Base-by-base conservation (phyloP, 768 basidiomycete species). In the Lanmaoa rubissima region DNA sequence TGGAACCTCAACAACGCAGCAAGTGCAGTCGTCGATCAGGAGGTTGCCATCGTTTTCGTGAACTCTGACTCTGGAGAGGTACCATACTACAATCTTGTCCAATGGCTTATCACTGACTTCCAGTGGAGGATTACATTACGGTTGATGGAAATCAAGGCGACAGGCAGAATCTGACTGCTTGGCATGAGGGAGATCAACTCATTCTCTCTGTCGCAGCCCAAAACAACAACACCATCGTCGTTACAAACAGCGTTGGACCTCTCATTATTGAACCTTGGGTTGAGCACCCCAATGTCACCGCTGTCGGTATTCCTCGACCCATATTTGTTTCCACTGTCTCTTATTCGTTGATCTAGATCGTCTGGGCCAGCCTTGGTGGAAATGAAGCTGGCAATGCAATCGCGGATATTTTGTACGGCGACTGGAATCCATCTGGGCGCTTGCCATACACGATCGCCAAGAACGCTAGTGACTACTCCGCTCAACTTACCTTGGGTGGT, bases 51-150 rank as follows among this genome's bases (percentile, higher is more conserved):
- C 40, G 92, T 95, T 11, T 93, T 94, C 70, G 78, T 93, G 61
- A 84, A 86, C 59, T 79, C 89, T 2, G 88, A 94, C 68, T 92
- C 90, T 7, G 94, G 94, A 24, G 94, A 95, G 73, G 82, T 75
- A 16, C 11, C 57, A 48, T 53, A 38, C 41, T 5, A 4, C 10
- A 5, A 34, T 16, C n/a, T 13, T 16, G 17, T 14, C 4, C 1
- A 16, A 16, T 31, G 34, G 26, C 24, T 17, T 28, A 16, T 49
- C 1, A 13, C 53, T 68, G 34, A 64, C 24, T 17, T 35, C 12
- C 7, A 10, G 11, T 31, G 1, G 70, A 81, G 66, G 73, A 53
- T 3, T 90, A 88, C 63, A 73, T 79, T 11, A 74, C 76, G 12
- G 86, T 90, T 1, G 81, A 82, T 24, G 84, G 82, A 17, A 82